Evolutionary conservation across 176 grass and related monocot genomes (phyloP).

Genomic region (Avena insularis): DNA sequence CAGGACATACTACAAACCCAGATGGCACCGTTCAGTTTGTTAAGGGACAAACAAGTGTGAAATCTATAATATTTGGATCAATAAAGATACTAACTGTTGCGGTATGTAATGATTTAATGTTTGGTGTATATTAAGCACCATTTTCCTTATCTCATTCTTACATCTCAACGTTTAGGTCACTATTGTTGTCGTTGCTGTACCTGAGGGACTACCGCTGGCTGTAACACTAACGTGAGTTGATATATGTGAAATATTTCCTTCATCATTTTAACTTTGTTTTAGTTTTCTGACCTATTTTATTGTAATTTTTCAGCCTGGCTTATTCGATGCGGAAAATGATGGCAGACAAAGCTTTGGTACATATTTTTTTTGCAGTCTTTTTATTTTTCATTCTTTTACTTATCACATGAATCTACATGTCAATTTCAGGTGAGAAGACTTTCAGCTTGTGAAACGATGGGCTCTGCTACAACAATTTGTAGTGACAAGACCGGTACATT

Average conservation of each 20-base stretch:
- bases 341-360: conserved; percentile 93
- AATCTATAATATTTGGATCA: conserved; percentile 76
- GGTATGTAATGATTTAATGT: conserved; percentile 56
- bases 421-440: conserved; percentile 81
- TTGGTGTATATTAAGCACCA: conserved; percentile 1
- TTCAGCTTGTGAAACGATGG: conserved; percentile 99
- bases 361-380: conserved; percentile 29
- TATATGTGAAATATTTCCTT: conserved; percentile 16
- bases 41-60: conserved; percentile 77
- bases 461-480: conserved; percentile 99
- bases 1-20: conserved; percentile 75
- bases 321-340: conserved; percentile 99
- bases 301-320: conserved; percentile 68
- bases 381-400: conserved; percentile 34
- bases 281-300: conserved; percentile 21
- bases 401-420: conserved; percentile 35
- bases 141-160: conserved; percentile 32
- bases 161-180: conserved; percentile 65
- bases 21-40: conserved; percentile 76
- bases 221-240: conserved; percentile 89
- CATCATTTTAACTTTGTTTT: conserved; percentile 35
- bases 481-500: conserved; percentile 99
- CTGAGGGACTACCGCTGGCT: conserved; percentile 94
- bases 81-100: conserved; percentile 93
- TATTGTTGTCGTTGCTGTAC: conserved; percentile 94